Base-by-base conservation (phyloP, 116 monocot genomes). In the Cymodocea nodosa region DNA sequence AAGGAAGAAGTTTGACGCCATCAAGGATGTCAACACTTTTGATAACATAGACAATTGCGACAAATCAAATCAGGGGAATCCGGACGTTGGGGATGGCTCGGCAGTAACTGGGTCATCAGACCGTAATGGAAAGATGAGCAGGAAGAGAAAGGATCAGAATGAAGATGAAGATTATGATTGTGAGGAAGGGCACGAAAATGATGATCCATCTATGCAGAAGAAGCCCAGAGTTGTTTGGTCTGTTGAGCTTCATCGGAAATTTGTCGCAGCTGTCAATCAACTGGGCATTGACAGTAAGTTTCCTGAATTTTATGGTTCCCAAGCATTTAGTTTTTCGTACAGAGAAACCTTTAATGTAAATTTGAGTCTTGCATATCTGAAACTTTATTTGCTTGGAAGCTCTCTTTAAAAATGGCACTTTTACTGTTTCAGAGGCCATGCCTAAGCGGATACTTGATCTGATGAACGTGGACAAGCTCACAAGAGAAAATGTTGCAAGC, bases 161-260 rank as follows among this genome's bases (percentile, higher is more conserved):
- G 80, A 92, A 2, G 92, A 86, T 9, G 87, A 90, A 4, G 80
- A 86, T 35, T 39, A 60, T 20, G 81, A 88, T 60, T 61, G 51
- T 0, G 78, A 83, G 8, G 82, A 82, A 9, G 68, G 37, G 11
- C 66, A 81, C 53, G 86, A 91, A 17, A 74, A 62, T 58, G 75
- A 83, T 35, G 83, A 98, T 70, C 70, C 82, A 4, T 80, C 80
- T 6, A 48, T 74, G 52, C 85, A 85, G 79, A 98, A 98, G 64
- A 98, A 98, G 71, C 78, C 92, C 7, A 86, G 92, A 65, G 84
- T 98, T 58, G 92, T 92, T 74, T 98, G 98, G 98, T 81, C 98
- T 24, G 73, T 77, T 61, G 92, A 89, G 0, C 82, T 92, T 25
- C 98, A 98, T 64, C 78, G 78, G 4, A 92, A 98, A 56, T 98